Conservation (phyloP, 2,329 filamentous ascomycete species). For the Scopulariopsis brevicaulis region DNA sequence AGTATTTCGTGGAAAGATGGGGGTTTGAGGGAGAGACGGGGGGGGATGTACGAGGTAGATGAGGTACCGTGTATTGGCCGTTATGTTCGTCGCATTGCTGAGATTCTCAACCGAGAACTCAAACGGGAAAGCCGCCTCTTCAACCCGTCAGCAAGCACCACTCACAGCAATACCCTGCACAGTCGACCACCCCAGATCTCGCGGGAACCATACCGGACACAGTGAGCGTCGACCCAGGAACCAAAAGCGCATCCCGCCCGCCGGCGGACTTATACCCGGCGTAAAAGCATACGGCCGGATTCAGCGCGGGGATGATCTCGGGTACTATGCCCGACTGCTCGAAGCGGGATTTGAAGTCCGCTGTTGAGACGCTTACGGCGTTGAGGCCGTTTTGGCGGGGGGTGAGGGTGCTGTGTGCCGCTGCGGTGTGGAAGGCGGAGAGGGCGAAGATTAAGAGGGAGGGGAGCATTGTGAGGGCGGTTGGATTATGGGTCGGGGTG, state of each 20-base stretch:
- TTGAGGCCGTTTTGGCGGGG: slow-evolving; percentile 4
- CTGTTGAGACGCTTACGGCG: slow-evolving; percentile 11
- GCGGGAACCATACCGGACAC: slow-evolving; percentile 6
- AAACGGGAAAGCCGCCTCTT: slow-evolving; percentile 11
- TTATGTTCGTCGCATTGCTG: slow-evolving; percentile 13
- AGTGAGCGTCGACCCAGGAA: slow-evolving; percentile 12
- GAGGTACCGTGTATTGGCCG: slow-evolving; percentile 12
- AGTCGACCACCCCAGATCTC: no score
- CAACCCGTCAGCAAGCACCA: background rate
- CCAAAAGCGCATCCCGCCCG: slow-evolving; percentile 11
- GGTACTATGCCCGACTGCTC: slow-evolving; percentile 15
- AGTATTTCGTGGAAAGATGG: background rate
- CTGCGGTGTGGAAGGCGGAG: background rate
- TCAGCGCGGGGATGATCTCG: slow-evolving; percentile 14
- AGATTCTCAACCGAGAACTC: slow-evolving; percentile 17
- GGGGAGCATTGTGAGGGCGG: background rate
- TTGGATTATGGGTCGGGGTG: background rate
- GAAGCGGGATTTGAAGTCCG: slow-evolving; percentile 14
- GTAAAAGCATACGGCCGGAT: slow-evolving; percentile 16
- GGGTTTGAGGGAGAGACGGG: background rate
- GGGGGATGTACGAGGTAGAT: slow-evolving; percentile 10
- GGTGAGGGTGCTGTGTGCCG: background rate
- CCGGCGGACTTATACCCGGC: slow-evolving; percentile 10
- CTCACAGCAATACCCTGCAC: background rate
- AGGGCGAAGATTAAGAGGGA: background rate